Percentiles rank a stretch among this genome's conserved stretches.
Evolutionary conservation across 495 filamentous ascomycete species (phyloP).

Genomic region (Penicillium simplicissimum): DNA sequence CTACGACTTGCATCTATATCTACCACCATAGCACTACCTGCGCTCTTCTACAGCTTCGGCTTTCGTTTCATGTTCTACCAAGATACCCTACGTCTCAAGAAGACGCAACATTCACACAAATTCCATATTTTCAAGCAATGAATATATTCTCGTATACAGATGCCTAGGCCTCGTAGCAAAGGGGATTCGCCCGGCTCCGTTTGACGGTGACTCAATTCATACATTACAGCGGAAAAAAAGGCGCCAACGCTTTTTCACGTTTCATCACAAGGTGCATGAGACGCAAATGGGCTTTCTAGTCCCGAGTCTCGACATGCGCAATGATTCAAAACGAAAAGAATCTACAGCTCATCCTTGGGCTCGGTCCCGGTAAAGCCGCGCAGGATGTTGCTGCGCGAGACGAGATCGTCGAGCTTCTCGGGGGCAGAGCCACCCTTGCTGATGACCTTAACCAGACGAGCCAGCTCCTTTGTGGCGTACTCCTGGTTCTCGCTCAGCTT

Average conservation of each 20-base stretch:
- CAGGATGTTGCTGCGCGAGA: constrained; percentile 84
- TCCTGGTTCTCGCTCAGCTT: constrained; percentile 76
- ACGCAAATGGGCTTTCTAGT: background rate
- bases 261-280: constrained; percentile 10
- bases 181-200: background rate
- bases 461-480: constrained; percentile 84
- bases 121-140: background rate
- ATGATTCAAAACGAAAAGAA: constrained; percentile 9
- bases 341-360: constrained; percentile 66
- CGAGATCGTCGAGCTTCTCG: constrained; percentile 87
- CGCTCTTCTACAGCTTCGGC: background rate
- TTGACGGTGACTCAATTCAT: constrained; percentile 21
- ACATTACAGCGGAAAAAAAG: constrained; percentile 18
- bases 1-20: background rate
- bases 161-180: background rate
- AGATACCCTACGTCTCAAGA: constrained; percentile 29
- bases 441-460: constrained; percentile 74
- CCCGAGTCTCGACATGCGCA: constrained; percentile 1
- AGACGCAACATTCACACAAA: constrained; percentile 5
- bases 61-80: constrained; percentile 15
- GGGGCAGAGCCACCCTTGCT: constrained; percentile 83
- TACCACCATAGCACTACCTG: background rate
- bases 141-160: constrained; percentile 9
- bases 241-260: constrained; percentile 12
- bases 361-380: constrained; percentile 64